These are phyloP conservation scores for Chrysophaeum taylorii DNA, from an alignment of 352 stramenopile species.

Conservation along the genomic window DNA sequence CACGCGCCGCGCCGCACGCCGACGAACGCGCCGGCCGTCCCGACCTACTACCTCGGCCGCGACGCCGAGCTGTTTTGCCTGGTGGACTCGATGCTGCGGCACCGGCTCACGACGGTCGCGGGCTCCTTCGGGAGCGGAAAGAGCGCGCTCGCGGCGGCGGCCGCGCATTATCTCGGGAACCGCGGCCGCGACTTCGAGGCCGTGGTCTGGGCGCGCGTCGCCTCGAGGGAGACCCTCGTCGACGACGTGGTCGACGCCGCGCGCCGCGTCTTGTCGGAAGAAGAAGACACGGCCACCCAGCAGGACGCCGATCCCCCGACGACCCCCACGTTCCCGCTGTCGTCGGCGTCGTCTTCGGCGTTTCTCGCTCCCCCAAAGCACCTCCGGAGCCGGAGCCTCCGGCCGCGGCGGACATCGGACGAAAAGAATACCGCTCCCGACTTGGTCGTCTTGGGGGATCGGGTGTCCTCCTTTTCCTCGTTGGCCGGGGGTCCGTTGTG, in stretches of 20 bases:
- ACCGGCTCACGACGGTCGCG: slow-evolving; percentile 3
- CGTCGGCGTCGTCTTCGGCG: too few relatives aligned
- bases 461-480: too few relatives aligned
- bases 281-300: too few relatives aligned
- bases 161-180: background rate
- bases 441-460: too few relatives aligned
- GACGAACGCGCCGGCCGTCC: background rate
- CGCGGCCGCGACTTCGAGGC: background rate
- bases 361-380: too few relatives aligned
- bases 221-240: background rate
- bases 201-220: background rate
- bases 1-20: background rate
- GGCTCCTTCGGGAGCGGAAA: background rate
- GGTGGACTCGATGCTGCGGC: background rate
- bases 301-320: too few relatives aligned
- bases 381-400: too few relatives aligned
- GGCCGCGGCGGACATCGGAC: too few relatives aligned
- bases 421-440: too few relatives aligned
- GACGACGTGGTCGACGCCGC: background rate
- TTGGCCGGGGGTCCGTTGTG: too few relatives aligned
- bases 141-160: background rate
- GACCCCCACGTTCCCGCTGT: too few relatives aligned
- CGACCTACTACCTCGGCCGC: background rate
- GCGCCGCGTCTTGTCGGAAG: background rate
- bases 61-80: background rate